phyloP scores from a whole-genome alignment of 208 protist species.

The Leishmania amazonensis region DNA sequence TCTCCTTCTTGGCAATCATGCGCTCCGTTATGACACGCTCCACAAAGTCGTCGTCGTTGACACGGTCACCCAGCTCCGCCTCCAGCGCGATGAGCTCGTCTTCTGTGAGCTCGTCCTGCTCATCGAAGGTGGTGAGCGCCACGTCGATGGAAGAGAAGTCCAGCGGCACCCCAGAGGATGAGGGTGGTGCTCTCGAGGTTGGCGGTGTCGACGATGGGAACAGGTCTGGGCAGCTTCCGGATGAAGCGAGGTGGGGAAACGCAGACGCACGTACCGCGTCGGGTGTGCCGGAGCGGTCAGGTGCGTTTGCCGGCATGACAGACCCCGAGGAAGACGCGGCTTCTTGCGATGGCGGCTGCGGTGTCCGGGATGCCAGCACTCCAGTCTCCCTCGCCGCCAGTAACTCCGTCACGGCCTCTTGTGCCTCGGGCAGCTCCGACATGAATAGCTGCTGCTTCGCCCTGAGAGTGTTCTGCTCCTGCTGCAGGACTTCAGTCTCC shows the following conservation, averaged over 20 bases:
- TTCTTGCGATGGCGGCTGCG: not conserved
- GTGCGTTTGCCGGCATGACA: not conserved
- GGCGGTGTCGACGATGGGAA: not conserved
- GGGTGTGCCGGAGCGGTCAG: not conserved
- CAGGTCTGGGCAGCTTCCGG: not conserved
- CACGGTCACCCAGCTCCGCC: slow-evolving; percentile 60
- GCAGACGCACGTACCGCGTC: not conserved
- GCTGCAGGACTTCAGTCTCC: slow-evolving; percentile 63
- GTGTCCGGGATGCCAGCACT: not conserved
- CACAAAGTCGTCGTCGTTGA: slow-evolving; percentile 74
- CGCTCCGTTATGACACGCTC: slow-evolving; percentile 79
- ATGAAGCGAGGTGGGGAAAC: not conserved
- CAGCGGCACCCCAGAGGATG: not conserved
- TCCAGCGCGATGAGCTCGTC: slow-evolving; percentile 84
- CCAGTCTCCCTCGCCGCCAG: slow-evolving; percentile 35
- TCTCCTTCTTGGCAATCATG: slow-evolving; percentile 88
- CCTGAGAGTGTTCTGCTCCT: slow-evolving; percentile 59
- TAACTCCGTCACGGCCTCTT: slow-evolving; percentile 49
- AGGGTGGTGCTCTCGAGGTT: not conserved
- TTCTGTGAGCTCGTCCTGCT: slow-evolving; percentile 78
- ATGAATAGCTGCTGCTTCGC: slow-evolving; percentile 64
- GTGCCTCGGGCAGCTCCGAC: slow-evolving; percentile 65
- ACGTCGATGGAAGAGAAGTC: slow-evolving; percentile 28
- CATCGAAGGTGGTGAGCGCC: slow-evolving; percentile 65
- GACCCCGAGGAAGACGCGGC: not conserved